These are phyloP conservation scores for Penicillium hesseltinei DNA, from an alignment of 2,329 filamentous ascomycete species.

Conservation along the genomic window DNA sequence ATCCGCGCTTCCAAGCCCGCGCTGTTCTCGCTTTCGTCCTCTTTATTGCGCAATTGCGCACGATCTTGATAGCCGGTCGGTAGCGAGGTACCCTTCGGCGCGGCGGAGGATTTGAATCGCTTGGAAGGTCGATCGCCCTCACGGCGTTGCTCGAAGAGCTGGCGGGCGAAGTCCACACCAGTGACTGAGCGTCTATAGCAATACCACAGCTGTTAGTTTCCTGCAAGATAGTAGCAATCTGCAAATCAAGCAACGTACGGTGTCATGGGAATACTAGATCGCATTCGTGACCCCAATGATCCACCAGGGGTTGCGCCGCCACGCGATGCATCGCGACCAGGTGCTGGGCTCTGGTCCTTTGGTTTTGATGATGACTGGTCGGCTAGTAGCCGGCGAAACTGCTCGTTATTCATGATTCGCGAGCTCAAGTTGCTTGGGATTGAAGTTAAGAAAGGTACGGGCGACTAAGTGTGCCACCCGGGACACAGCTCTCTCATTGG, in stretches of 20 bases:
- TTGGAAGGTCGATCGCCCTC: constrained; percentile 57
- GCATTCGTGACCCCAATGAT: constrained; percentile 72
- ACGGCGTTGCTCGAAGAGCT: constrained; percentile 72
- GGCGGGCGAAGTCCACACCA: constrained; percentile 73
- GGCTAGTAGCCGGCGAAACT: constrained; percentile 80
- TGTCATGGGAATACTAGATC: constrained; percentile 87
- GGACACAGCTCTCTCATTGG: too few relatives aligned
- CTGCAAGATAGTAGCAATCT: background rate
- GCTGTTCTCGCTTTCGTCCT: constrained; percentile 50
- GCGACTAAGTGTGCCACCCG: too few relatives aligned
- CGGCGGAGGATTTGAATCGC: constrained; percentile 70
- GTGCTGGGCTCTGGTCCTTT: constrained; percentile 11
- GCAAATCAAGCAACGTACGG: constrained; percentile 59
- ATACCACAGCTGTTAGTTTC: background rate
- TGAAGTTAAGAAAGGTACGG: constrained; percentile 10
- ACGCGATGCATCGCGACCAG: constrained; percentile 28
- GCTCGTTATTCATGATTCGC: constrained; percentile 81
- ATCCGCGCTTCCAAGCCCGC: constrained; percentile 64
- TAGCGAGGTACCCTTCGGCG: constrained; percentile 78
- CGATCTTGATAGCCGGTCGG: constrained; percentile 82
- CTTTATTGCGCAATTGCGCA: constrained; percentile 61
- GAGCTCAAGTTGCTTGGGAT: background rate
- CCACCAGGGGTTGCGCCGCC: constrained; percentile 50
- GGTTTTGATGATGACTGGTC: constrained; percentile 41
- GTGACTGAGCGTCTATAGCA: constrained; percentile 62